Evolutionary conservation across 2,329 filamentous ascomycete genomes (phyloP), one percentile per base, ranked within the genome.

Genomic region (Alternaria angustiovoidea): DNA sequence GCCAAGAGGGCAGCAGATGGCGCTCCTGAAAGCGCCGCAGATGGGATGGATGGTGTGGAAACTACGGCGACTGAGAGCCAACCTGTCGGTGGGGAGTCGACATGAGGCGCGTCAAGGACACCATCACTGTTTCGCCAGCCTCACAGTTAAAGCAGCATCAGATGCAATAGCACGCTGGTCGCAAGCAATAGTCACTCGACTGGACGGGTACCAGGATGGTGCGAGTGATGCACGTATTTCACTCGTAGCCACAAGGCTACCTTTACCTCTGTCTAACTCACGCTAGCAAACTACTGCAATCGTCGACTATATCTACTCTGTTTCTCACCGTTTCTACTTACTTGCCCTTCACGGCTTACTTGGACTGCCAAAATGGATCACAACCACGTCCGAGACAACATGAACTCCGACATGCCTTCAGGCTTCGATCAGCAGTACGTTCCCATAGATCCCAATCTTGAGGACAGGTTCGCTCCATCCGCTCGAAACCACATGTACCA

Each of bases 1-100:
- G 74, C 75, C 2, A 75, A 75, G 65, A 77, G 75, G 57, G 43
- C 56, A 26, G 64, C 34, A 8, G 64, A 58, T 34, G 64, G 47
- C 14, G 12, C 32, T 36, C 14, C 32, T 6, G 32, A 16, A 36
- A 12, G 12, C 14, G 12, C 32, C 32, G 64, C 34, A 12, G 64
- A 58, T 34, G 64, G 47, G 7, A 36, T 38, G 26, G 20, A 51
- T 22, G 41, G 20, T 44, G 34, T 46, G 11, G 38, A 57, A 49
- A 41, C 42, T 20, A 44, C 38, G 20, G 24, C 42, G n/a, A 30
- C 32, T 2, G 20, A 43, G 24, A 47, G 9, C 24, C 42, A 47
- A 30, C 32, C 34, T n/a, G 34, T 49, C 6, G 24, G 28, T 47
- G 41, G 47, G 11, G 41, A 12, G 16, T 51, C 22, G 32, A 54